Percentiles rank a stretch among this genome's conserved stretches.
phyloP scores from a whole-genome alignment of 1,284 basidiomycete species.

The Rhodotorula sp. region DNA sequence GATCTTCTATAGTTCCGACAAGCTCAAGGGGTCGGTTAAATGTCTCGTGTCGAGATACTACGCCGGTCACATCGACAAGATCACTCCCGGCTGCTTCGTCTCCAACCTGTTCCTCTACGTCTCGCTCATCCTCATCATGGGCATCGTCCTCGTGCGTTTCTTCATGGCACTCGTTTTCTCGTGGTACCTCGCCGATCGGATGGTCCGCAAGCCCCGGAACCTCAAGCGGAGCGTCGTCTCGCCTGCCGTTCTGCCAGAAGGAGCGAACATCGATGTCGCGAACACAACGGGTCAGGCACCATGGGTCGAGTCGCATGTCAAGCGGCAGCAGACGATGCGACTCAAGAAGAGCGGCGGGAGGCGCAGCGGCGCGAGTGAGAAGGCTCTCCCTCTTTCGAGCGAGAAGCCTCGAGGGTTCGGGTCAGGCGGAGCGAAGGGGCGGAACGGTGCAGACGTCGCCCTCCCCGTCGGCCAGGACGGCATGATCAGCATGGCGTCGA shows the following conservation, averaged over 20 bases:
- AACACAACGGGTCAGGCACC: slow-evolving; percentile 88
- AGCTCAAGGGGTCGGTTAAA: slow-evolving; percentile 65
- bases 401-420: slow-evolving; percentile 42
- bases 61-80: slow-evolving; percentile 93
- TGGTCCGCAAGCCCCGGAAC: slow-evolving; percentile 71
- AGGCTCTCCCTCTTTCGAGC: slow-evolving; percentile 30
- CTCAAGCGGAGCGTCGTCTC: slow-evolving; percentile 75
- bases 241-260: slow-evolving; percentile 92
- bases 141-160: slow-evolving; percentile 86
- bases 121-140: slow-evolving; percentile 86
- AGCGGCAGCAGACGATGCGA: slow-evolving; percentile 35
- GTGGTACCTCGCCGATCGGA: slow-evolving; percentile 83
- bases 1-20: slow-evolving; percentile 70
- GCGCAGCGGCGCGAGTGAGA: slow-evolving; percentile 41
- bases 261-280: slow-evolving; percentile 84
- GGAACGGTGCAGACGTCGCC: slow-evolving; percentile 49
- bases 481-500: slow-evolving; percentile 76
- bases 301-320: slow-evolving; percentile 58
- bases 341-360: slow-evolving; percentile 53
- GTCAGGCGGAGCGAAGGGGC: too few relatives aligned
- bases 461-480: slow-evolving; percentile 51
- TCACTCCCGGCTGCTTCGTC: slow-evolving; percentile 93
- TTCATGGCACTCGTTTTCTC: slow-evolving; percentile 94
- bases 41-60: slow-evolving; percentile 82
- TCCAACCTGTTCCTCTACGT: slow-evolving; percentile 85